A percentile compares a stretch with the other conserved stretches of the same genome.
phyloP scores from a whole-genome alignment of 495 filamentous ascomycete species.

The Glonium stellatum region DNA sequence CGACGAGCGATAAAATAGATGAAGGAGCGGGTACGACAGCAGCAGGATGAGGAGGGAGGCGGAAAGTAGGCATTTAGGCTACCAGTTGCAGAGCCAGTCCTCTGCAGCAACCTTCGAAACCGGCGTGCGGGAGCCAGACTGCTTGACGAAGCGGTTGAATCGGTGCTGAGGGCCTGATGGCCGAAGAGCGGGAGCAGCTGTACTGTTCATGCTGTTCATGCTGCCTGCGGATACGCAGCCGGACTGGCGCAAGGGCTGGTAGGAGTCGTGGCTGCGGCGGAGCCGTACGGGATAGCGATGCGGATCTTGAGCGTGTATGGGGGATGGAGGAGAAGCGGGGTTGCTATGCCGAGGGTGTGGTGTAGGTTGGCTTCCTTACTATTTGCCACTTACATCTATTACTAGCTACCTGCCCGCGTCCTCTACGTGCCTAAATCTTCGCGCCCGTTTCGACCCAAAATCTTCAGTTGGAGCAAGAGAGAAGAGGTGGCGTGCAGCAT shows the following conservation, averaged over 20 bases:
- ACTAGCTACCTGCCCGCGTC: too few species aligned
- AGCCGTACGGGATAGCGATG: constrained; percentile 37
- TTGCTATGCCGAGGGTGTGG: constrained; percentile 41
- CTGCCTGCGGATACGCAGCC: constrained; percentile 49
- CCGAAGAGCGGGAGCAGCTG: constrained; percentile 42
- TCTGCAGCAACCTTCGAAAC: background rate
- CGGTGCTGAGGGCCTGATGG: constrained; percentile 44
- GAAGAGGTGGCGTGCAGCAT: too few species aligned
- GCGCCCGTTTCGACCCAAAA: too few species aligned
- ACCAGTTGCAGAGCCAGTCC: background rate
- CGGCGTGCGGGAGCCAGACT: constrained; percentile 14
- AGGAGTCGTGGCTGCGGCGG: constrained; percentile 43
- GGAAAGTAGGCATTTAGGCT: too few species aligned
- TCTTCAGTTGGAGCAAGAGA: too few species aligned
- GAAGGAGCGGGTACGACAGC: background rate
- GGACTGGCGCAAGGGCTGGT: constrained; percentile 43
- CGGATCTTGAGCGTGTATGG: constrained; percentile 28
- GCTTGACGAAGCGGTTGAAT: constrained; percentile 47
- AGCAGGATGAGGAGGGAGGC: background rate
- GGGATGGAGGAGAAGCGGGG: constrained; percentile 30
- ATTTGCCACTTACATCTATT: too few species aligned
- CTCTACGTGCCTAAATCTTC: too few species aligned
- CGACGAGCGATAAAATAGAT: too few species aligned
- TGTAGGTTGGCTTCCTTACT: too few species aligned
- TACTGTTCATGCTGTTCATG: constrained; percentile 45